Evolutionary conservation across 345 rosid genomes (phyloP), one percentile per base, ranked within the genome.

Genomic region (Clarkia xantiana): DNA sequence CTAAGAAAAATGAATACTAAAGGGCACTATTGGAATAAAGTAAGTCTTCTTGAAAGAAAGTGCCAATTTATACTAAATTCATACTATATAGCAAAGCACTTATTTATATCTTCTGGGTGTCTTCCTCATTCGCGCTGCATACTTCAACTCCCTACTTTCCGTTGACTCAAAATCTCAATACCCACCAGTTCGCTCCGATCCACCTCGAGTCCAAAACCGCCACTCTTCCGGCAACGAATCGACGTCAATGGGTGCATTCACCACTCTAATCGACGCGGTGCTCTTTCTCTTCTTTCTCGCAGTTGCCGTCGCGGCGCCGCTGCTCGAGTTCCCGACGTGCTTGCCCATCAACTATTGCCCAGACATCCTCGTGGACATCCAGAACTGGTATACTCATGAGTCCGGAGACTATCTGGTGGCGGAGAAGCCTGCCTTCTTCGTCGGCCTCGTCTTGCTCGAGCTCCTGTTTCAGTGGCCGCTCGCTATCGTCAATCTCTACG

Each of bases 381-480:
- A 69, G 55, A 46, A 51, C 1, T 25, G 57, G 52, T 82, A 85
- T 62, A 44, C 49, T 34, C 41, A 55, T 20, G 70, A 70, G 36
- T 74, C 45, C 34, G 81, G 74, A 13, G 94, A 89, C 50, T 89
- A 73, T 55, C 67, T 85, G 12, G 5, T 75, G 20, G 45, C 39
- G 45, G 97, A 82, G 67, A 80, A 75, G 64, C 95, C 95, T 8
- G 61, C 62, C 55, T 89, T 85, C 73, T 67, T 85, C 60, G 81
- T 78, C 4, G 94, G 80, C 1, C 11, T 80, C 16, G 67, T 75
- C 3, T 77, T 84, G 94, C 67, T 75, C 11, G 83, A 85, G 65
- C 77, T 89, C 19, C 7, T 78, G 10, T 64, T 85, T 52, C 74
- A 66, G 6, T 82, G 94, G 94, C 94, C 97, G 3, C 94, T 86